phyloP scores from a whole-genome alignment of 2,329 filamentous ascomycete species.

The Capronia coronata region DNA sequence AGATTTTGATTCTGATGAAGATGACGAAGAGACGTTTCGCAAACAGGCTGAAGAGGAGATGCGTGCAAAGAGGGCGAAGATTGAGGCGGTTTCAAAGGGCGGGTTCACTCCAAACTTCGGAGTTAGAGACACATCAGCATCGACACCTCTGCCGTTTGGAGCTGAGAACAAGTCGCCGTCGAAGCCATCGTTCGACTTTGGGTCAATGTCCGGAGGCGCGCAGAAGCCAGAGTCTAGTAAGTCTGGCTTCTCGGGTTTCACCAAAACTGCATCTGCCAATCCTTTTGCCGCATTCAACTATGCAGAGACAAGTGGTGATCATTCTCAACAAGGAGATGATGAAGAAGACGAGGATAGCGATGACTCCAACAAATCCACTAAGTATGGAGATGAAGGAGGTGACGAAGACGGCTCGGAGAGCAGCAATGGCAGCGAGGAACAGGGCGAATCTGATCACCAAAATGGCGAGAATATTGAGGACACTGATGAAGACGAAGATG shows the following conservation, averaged over 20 bases:
- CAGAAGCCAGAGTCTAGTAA: constrained; percentile 16
- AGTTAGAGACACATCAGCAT: neutral
- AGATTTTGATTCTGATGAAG: constrained; percentile 48
- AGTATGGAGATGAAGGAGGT: constrained; percentile 11
- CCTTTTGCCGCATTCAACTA: constrained; percentile 13
- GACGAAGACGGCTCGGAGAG: constrained; percentile 18
- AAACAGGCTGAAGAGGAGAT: constrained; percentile 42
- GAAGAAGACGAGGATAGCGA: constrained; percentile 21
- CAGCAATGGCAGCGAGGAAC: constrained; percentile 17
- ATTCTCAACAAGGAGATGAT: constrained; percentile 3
- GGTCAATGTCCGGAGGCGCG: constrained; percentile 26
- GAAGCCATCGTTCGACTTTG: constrained; percentile 30
- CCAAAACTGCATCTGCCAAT: constrained; percentile 13
- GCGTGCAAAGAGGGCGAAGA: constrained; percentile 40
- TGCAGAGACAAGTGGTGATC: neutral
- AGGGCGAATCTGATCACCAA: constrained; percentile 14
- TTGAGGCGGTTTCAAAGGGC: constrained; percentile 35
- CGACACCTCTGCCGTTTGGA: neutral
- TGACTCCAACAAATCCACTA: constrained; percentile 16
- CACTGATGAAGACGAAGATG: constrained; percentile 19
- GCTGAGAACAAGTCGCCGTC: neutral
- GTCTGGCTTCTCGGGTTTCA: constrained; percentile 2
- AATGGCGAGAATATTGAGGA: constrained; percentile 15
- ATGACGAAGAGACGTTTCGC: constrained; percentile 46
- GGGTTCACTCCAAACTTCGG: constrained; percentile 25